Evolutionary conservation across 2,329 filamentous ascomycete genomes (phyloP).

Genomic region (Talaromyces sp.): DNA sequence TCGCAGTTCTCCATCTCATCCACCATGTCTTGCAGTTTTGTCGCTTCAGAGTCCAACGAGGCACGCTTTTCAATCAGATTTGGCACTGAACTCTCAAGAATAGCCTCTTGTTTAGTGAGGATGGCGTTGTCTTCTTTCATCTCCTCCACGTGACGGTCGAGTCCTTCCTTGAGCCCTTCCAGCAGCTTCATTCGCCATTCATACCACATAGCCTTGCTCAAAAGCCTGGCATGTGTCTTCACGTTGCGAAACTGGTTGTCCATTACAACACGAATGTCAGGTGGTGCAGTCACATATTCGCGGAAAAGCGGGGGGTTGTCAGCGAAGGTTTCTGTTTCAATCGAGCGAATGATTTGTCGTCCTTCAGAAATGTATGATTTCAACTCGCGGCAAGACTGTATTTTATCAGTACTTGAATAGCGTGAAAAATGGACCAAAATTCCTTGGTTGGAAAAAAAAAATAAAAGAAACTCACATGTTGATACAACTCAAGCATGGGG

Average conservation of each 20-base stretch:
- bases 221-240: conserved; percentile 81
- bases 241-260: conserved; percentile 97
- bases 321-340: conserved; percentile 80
- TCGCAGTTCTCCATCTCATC: conserved; percentile 60
- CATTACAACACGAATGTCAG: conserved; percentile 79
- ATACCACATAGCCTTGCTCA: conserved; percentile 97
- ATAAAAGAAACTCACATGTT: conserved; percentile 59
- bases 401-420: neutral
- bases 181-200: conserved; percentile 91
- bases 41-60: conserved; percentile 56
- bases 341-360: conserved; percentile 79
- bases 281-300: conserved; percentile 80
- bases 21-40: conserved; percentile 64
- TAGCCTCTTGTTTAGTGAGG: conserved; percentile 61
- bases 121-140: conserved; percentile 68
- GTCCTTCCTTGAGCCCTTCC: conserved; percentile 72
- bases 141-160: conserved; percentile 67
- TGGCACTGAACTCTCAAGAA: conserved; percentile 65
- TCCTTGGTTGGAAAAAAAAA: neutral
- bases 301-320: conserved; percentile 88
- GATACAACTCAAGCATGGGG: conserved; percentile 89
- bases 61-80: conserved; percentile 55
- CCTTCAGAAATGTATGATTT: conserved; percentile 97
- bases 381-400: conserved; percentile 76
- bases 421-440: neutral